A percentile compares a stretch with the other conserved stretches of the same genome.
phyloP scores from a whole-genome alignment of 192 early-diverging fungal species.

The Umbelopsis sp. region DNA sequence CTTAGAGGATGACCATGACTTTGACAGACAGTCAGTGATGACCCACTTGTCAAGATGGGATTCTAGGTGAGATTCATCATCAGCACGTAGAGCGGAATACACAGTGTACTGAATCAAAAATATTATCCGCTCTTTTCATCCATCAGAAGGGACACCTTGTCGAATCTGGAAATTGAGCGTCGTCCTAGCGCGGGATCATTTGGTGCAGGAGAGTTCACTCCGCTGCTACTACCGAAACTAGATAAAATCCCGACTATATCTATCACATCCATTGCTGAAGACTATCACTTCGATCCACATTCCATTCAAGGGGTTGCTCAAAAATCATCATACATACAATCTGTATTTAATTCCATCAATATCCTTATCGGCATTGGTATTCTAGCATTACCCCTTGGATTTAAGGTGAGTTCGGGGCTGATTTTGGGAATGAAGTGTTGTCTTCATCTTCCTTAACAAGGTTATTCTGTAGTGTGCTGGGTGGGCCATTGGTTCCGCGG shows the following conservation, averaged over 20 bases:
- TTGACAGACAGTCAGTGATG: conserved; percentile 45
- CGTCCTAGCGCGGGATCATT: conserved; percentile 8
- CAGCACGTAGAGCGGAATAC: neutral
- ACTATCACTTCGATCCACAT: conserved; percentile 22
- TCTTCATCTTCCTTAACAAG: too few relatives aligned
- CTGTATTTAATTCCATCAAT: conserved; percentile 61
- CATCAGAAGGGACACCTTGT: neutral
- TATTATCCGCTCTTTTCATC: neutral
- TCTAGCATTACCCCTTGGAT: conserved; percentile 60
- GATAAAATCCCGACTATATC: conserved; percentile 27
- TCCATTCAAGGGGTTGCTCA: conserved; percentile 11
- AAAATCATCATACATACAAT: conserved; percentile 47
- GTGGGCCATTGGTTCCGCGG: conserved; percentile 56
- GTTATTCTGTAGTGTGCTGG: conserved; percentile 42
- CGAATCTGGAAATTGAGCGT: neutral
- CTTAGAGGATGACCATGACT: conserved; percentile 6
- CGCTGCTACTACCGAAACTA: conserved; percentile 19
- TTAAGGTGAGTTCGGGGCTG: conserved; percentile 38
- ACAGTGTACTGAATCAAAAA: neutral
- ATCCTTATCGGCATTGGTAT: conserved; percentile 70
- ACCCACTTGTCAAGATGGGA: conserved; percentile 56
- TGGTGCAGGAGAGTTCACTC: conserved; percentile 13
- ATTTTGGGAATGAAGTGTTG: neutral
- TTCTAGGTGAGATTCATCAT: conserved; percentile 29
- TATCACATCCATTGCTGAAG: conserved; percentile 34